phyloP scores from a whole-genome alignment of 2,329 filamentous ascomycete species.

The Verticillium zaregamsianum region DNA sequence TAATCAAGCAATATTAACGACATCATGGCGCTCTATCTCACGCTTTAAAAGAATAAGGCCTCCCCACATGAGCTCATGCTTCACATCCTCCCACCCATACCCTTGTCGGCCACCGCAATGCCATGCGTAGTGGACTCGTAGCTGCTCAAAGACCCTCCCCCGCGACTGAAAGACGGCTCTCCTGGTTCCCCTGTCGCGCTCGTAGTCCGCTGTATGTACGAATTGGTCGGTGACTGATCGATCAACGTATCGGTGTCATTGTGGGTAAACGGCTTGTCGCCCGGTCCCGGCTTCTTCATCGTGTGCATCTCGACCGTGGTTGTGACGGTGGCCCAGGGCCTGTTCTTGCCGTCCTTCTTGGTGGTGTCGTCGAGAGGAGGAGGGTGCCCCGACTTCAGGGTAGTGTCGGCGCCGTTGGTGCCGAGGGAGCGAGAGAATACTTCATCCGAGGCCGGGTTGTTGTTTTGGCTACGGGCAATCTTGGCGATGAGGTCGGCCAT shows the following conservation, averaged over 20 bases:
- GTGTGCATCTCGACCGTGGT: constrained; percentile 9
- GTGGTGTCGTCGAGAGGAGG: not conserved
- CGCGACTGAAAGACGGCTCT: not conserved
- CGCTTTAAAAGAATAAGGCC: not conserved
- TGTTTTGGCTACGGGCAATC: constrained; percentile 16
- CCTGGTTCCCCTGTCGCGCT: not conserved
- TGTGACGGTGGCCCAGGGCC: constrained; percentile 4
- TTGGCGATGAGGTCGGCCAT: constrained; percentile 45
- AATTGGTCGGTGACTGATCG: not conserved
- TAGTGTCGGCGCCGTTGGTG: not conserved
- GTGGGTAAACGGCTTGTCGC: not conserved
- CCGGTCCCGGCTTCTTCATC: not conserved
- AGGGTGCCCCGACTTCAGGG: not conserved
- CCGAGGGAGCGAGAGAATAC: not conserved
- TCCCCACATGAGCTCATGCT: too few species aligned
- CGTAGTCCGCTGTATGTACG: not conserved
- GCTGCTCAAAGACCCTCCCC: not conserved
- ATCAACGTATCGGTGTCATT: not conserved
- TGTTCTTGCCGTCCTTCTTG: not conserved
- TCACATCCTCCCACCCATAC: not conserved
- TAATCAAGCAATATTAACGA: too few species aligned
- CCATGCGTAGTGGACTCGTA: not conserved
- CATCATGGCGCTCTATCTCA: not conserved
- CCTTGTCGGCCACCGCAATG: not conserved
- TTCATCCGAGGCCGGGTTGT: not conserved